phyloP scores from a whole-genome alignment of 1,284 basidiomycete species.

The Meripilus lineatus region DNA sequence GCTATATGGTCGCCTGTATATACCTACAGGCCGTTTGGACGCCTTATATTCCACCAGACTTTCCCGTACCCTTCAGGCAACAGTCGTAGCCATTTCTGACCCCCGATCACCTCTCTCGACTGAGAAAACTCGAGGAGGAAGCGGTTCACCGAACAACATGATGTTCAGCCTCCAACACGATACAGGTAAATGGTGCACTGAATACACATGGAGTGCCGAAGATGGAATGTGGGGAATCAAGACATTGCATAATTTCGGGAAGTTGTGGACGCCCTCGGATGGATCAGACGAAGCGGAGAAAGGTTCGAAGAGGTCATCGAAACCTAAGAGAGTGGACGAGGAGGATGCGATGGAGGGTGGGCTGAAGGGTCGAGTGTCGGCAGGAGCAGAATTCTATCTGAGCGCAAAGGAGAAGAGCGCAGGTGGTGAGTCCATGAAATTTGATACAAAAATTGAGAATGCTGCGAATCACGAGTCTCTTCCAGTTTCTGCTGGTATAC shows the following conservation, averaged over 20 bases:
- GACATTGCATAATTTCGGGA: constrained; percentile 92
- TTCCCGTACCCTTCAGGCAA: constrained; percentile 63
- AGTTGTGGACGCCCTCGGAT: constrained; percentile 33
- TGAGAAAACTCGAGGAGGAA: constrained; percentile 35
- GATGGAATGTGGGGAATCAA: constrained; percentile 91
- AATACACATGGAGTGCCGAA: constrained; percentile 93
- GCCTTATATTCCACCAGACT: constrained; percentile 85
- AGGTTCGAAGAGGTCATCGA: constrained; percentile 14
- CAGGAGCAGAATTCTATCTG: constrained; percentile 93
- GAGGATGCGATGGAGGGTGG: constrained; percentile 89
- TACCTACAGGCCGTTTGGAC: constrained; percentile 85
- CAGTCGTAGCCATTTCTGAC: constrained; percentile 74
- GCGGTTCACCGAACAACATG: constrained; percentile 58
- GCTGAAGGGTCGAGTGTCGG: constrained; percentile 82
- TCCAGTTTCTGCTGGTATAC: constrained; percentile 86
- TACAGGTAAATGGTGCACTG: constrained; percentile 87
- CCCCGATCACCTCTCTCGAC: constrained; percentile 47
- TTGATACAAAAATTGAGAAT: neutral
- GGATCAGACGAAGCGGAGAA: constrained; percentile 28
- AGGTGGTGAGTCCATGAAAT: constrained; percentile 58
- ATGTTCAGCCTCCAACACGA: constrained; percentile 91
- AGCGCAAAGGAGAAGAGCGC: constrained; percentile 91
- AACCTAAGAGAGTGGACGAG: constrained; percentile 67
- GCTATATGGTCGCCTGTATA: constrained; percentile 88
- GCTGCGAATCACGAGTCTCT: constrained; percentile 3